phyloP scores from a whole-genome alignment of 2,329 filamentous ascomycete species.

The Apiospora pterosperma region DNA sequence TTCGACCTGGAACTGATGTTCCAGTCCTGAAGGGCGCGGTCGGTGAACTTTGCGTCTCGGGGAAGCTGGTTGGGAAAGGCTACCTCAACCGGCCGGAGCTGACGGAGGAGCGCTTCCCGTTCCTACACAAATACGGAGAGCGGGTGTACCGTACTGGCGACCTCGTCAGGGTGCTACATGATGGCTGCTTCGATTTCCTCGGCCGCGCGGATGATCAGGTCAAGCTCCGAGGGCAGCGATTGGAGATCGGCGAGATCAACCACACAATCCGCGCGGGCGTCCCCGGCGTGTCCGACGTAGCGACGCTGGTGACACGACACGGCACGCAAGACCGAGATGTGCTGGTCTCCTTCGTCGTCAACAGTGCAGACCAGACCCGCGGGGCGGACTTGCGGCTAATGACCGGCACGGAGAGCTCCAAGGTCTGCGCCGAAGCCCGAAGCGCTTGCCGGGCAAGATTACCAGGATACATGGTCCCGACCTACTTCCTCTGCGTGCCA shows the following conservation, averaged over 20 bases:
- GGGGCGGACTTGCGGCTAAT: not conserved
- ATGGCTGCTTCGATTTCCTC: conserved; percentile 82
- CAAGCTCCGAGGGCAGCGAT: conserved; percentile 82
- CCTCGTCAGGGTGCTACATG: conserved; percentile 74
- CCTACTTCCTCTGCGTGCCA: conserved; percentile 70
- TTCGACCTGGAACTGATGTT: conserved; percentile 63
- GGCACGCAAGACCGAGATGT: conserved; percentile 73
- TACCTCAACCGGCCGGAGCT: conserved; percentile 81
- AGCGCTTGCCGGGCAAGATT: conserved; percentile 66
- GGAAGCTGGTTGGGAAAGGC: conserved; percentile 82
- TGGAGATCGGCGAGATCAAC: conserved; percentile 91
- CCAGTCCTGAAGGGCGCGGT: conserved; percentile 76
- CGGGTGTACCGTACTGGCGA: conserved; percentile 86
- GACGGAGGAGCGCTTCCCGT: conserved; percentile 73
- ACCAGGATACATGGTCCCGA: conserved; percentile 87
- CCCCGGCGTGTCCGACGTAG: conserved; percentile 60
- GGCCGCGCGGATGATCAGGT: conserved; percentile 89
- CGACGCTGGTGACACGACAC: conserved; percentile 72
- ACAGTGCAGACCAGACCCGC: conserved; percentile 11
- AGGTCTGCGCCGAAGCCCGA: conserved; percentile 35
- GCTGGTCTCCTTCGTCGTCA: conserved; percentile 71
- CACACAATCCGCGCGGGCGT: conserved; percentile 67
- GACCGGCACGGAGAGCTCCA: not conserved
- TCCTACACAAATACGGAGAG: conserved; percentile 50
- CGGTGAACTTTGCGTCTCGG: conserved; percentile 86